Percentiles rank a stretch among this genome's conserved stretches.
Conservation (phyloP, 441 rosid genomes). For the Adansonia gregorii region DNA sequence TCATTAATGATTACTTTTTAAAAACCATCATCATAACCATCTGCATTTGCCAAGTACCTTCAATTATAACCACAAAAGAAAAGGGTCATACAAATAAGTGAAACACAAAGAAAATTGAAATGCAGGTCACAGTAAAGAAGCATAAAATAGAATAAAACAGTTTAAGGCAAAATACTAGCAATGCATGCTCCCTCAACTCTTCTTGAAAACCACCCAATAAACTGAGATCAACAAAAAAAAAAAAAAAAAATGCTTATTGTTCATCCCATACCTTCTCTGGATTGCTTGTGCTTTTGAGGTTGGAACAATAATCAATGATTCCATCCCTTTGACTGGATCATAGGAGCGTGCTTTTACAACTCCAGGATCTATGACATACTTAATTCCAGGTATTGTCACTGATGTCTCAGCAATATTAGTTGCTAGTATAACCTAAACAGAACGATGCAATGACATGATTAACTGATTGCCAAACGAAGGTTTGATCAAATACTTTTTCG, state of each 20-base stretch:
- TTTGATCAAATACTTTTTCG: background rate
- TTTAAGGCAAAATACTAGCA: constrained; percentile 3
- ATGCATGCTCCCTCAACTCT: background rate
- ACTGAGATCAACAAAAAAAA: background rate
- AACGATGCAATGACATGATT: constrained; percentile 19
- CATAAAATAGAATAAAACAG: background rate
- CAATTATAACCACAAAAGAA: constrained; percentile 13
- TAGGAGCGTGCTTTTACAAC: constrained; percentile 87
- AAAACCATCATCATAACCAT: constrained; percentile 5
- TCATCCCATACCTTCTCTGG: constrained; percentile 72
- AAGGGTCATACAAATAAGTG: background rate
- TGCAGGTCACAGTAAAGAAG: background rate
- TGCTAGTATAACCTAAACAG: constrained; percentile 77
- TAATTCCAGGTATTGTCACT: constrained; percentile 92
- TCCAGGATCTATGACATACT: constrained; percentile 92
- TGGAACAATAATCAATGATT: constrained; percentile 79
- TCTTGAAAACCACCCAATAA: constrained; percentile 10
- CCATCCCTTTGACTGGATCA: constrained; percentile 89
- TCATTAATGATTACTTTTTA: constrained; percentile 22
- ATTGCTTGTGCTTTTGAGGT: constrained; percentile 91
- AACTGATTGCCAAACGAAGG: constrained; percentile 4
- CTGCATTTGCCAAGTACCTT: background rate
- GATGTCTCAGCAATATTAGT: constrained; percentile 99
- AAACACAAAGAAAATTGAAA: constrained; percentile 2
- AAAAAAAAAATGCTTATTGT: background rate